Conservation (phyloP, 169 alveolate species). For the Plasmodium fragile region DNA sequence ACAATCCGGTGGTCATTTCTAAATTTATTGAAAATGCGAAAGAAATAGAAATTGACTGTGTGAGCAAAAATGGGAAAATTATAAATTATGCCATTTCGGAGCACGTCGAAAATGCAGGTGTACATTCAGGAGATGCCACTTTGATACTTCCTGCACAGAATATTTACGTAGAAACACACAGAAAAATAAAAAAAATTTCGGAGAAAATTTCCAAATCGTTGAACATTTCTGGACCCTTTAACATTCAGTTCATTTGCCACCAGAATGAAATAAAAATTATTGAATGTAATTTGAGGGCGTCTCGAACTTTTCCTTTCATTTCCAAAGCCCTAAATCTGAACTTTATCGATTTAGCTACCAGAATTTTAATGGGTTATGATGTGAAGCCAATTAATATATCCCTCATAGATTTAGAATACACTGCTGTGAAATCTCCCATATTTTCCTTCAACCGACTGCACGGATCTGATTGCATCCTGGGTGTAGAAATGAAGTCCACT, state of each 20-base stretch:
- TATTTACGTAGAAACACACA: conserved; percentile 91
- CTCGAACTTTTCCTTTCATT: conserved; percentile 91
- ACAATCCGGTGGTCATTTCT: conserved; percentile 91
- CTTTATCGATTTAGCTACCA: conserved; percentile 90
- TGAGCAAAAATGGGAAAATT: conserved; percentile 87
- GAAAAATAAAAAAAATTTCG: conserved; percentile 87
- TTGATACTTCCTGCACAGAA: conserved; percentile 92
- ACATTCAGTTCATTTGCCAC: conserved; percentile 92
- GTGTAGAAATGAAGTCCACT: conserved; percentile 93
- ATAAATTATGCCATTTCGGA: conserved; percentile 92
- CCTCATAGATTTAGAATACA: conserved; percentile 89
- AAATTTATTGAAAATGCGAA: conserved; percentile 88
- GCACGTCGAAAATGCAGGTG: conserved; percentile 93
- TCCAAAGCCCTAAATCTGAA: conserved; percentile 87
- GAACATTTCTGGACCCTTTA: conserved; percentile 91
- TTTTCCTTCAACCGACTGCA: conserved; percentile 90
- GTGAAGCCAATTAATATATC: conserved; percentile 87
- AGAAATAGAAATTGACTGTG: conserved; percentile 92
- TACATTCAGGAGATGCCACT: conserved; percentile 94
- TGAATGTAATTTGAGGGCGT: conserved; percentile 93
- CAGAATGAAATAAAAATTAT: conserved; percentile 89
- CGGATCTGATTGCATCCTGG: conserved; percentile 91
- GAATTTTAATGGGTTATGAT: conserved; percentile 85
- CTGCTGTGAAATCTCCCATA: conserved; percentile 90
- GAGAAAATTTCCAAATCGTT: conserved; percentile 89